Evolutionary conservation across 1,284 basidiomycete genomes (phyloP).

Genomic region (Fomitopsis pinicola): DNA sequence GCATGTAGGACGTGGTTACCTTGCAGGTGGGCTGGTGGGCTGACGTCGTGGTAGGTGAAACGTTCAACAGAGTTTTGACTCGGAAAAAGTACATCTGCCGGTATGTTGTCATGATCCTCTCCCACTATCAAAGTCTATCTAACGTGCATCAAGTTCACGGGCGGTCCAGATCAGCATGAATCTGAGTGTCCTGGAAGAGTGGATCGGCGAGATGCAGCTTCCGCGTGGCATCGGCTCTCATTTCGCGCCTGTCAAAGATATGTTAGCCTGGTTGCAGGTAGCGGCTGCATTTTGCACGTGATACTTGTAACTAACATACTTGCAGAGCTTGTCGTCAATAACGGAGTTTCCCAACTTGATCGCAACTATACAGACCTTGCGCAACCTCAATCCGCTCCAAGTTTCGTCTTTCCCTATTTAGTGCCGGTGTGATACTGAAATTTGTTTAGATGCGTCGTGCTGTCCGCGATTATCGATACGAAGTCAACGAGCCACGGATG

Average conservation of each 20-base stretch:
- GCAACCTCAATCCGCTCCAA: conserved; percentile 87
- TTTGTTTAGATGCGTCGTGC: conserved; percentile 78
- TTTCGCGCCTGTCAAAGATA: conserved; percentile 81
- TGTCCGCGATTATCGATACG: conserved; percentile 92
- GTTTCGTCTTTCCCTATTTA: conserved; percentile 28
- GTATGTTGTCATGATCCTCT: conserved; percentile 32
- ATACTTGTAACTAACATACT: conserved; percentile 7
- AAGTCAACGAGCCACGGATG: conserved; percentile 90
- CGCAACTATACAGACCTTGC: conserved; percentile 86
- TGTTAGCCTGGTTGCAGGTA: conserved; percentile 87
- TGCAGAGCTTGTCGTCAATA: conserved; percentile 83
- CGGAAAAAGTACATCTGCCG: conserved; percentile 93
- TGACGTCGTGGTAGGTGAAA: conserved; percentile 58
- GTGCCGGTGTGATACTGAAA: background rate
- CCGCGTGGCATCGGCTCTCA: conserved; percentile 80
- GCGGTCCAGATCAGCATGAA: conserved; percentile 93
- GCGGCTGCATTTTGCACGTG: background rate
- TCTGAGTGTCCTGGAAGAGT: conserved; percentile 84
- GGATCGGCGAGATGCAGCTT: conserved; percentile 80
- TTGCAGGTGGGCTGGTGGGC: conserved; percentile 24
- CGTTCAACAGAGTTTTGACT: conserved; percentile 91
- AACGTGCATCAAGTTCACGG: conserved; percentile 54
- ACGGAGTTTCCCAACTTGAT: conserved; percentile 85
- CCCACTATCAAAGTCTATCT: background rate
- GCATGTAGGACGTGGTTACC: conserved; percentile 50